phyloP scores from a whole-genome alignment of 257 asterid species.

The Catharanthus roseus region DNA sequence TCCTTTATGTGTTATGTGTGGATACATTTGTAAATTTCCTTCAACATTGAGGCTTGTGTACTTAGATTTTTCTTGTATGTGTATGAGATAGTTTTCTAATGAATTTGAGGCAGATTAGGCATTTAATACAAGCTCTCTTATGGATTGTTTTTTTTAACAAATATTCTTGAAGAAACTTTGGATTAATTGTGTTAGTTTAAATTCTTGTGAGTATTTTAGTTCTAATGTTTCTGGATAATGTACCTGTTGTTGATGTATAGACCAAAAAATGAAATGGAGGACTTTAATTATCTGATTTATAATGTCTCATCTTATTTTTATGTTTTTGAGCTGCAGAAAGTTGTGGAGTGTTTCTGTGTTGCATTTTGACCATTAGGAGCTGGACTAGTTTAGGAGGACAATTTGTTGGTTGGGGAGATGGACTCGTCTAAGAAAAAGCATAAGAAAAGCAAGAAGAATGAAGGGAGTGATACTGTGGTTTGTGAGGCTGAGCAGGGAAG shows the following conservation, averaged over 20 bases:
- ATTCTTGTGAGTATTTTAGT: background rate
- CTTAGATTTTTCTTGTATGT: background rate
- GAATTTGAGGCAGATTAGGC: background rate
- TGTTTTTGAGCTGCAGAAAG: background rate
- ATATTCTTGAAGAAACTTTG: background rate
- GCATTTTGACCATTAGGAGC: background rate
- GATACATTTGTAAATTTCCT: background rate
- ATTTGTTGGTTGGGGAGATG: background rate
- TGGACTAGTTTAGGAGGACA: background rate
- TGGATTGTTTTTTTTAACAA: background rate
- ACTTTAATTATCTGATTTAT: background rate
- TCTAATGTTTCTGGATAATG: background rate
- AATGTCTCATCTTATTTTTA: too few relatives aligned
- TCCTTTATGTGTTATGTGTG: too few relatives aligned
- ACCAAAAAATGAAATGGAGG: background rate
- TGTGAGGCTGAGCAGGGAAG: background rate
- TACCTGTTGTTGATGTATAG: background rate
- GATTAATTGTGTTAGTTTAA: background rate
- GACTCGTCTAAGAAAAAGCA: background rate
- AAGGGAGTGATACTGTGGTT: background rate
- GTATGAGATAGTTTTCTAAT: background rate
- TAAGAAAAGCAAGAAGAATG: slow-evolving; percentile 8
- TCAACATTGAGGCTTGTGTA: background rate
- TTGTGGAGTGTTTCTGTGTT: background rate
- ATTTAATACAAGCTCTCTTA: background rate